phyloP scores from a whole-genome alignment of 257 asterid species.

The Lycium barbarum region DNA sequence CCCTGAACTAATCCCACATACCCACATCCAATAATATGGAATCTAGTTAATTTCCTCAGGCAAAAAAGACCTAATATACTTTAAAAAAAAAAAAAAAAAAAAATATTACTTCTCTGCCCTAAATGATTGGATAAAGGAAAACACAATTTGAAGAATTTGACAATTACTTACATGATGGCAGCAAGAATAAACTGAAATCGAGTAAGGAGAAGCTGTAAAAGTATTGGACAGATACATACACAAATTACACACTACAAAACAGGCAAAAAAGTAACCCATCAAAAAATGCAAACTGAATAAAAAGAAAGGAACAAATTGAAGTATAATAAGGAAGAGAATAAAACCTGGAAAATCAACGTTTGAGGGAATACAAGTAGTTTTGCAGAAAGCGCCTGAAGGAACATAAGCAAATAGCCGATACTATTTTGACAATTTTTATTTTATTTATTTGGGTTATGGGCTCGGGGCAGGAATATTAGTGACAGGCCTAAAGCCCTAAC shows the following conservation, averaged over 20 bases:
- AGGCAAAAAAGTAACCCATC: not conserved
- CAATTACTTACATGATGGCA: not conserved
- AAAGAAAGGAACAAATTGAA: not conserved
- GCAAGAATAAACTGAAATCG: not conserved
- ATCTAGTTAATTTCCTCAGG: not conserved
- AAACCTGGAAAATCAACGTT: slow-evolving; percentile 26
- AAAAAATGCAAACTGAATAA: not conserved
- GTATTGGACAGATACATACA: not conserved
- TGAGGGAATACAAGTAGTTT: not conserved
- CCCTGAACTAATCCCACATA: not conserved
- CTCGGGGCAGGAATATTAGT: not conserved
- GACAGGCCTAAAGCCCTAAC: too few relatives aligned
- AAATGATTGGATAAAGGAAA: not conserved
- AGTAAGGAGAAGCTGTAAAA: not conserved
- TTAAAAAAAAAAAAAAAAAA: not conserved
- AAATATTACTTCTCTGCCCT: not conserved
- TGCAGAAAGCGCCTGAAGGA: not conserved
- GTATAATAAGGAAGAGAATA: not conserved
- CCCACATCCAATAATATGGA: not conserved
- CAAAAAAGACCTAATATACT: not conserved
- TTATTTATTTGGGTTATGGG: not conserved
- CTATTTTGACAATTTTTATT: not conserved
- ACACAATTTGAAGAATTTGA: not conserved
- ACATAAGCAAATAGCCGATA: not conserved
- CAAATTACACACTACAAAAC: not conserved